Percentiles rank a stretch among this genome's conserved stretches.
Conservation (phyloP, 306 rosid genomes). For the Adenanthera pavonina region DNA sequence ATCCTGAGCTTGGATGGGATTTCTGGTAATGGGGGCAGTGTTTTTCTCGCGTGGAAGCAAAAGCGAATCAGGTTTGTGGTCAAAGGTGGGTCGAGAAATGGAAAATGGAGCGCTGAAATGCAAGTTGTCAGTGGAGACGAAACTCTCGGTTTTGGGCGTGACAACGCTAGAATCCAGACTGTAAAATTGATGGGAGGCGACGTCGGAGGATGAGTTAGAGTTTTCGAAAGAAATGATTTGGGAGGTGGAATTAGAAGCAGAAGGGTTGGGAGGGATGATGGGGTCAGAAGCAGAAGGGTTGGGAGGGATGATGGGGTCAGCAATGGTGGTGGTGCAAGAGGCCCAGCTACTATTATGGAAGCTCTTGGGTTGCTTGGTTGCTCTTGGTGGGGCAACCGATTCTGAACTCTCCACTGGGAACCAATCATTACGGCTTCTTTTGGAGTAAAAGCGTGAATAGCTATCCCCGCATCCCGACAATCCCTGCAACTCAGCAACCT, state of each 20-base stretch:
- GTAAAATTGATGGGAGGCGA: constrained; percentile 31
- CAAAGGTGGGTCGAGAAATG: constrained; percentile 39
- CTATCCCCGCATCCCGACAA: constrained; percentile 38
- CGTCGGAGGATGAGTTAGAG: constrained; percentile 35
- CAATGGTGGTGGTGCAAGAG: constrained; percentile 35
- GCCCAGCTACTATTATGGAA: constrained; percentile 31
- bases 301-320: constrained; percentile 11
- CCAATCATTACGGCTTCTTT: constrained; percentile 33
- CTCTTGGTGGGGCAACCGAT: constrained; percentile 14
- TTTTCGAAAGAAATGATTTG: constrained; percentile 67
- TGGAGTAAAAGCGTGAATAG: constrained; percentile 31
- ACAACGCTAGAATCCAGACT: constrained; percentile 9
- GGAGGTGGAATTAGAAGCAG: constrained; percentile 51
- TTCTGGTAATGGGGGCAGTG: constrained; percentile 20
- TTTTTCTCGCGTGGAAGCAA: constrained; percentile 36
- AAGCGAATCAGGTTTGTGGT: constrained; percentile 24
- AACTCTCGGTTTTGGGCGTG: constrained; percentile 52
- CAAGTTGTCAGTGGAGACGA: constrained; percentile 18
- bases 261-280: constrained; percentile 22
- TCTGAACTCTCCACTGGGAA: constrained; percentile 32
- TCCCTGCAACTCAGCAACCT: constrained; percentile 30
- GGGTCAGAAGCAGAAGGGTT: constrained; percentile 37
- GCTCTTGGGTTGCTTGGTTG: constrained; percentile 47
- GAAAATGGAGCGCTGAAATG: constrained; percentile 23
- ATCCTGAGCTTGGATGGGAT: constrained; percentile 61